These are phyloP conservation scores for Mikania micrantha DNA, from an alignment of 129 eudicot species.

Conservation along the genomic window DNA sequence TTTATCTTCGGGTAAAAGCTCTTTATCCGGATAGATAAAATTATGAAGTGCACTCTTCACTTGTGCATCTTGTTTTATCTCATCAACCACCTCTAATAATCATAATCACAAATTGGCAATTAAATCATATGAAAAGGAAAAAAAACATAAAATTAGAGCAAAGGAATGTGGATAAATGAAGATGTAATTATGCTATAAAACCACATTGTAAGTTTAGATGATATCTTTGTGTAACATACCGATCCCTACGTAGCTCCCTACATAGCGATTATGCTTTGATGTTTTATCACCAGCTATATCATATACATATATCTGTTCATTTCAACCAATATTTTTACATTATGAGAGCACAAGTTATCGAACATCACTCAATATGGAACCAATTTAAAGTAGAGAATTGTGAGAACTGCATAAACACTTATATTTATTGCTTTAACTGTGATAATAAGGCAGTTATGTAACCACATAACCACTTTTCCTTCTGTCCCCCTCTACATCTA, in stretches of 20 bases:
- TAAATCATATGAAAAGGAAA: not conserved
- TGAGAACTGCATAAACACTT: not conserved
- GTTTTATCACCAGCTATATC: not conserved
- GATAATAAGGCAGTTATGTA: not conserved
- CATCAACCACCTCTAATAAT: conserved; percentile 42
- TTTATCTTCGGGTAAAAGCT: conserved; percentile 84
- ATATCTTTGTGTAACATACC: not conserved
- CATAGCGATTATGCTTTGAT: not conserved
- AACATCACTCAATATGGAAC: not conserved
- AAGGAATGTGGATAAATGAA: not conserved
- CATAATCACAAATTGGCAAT: not conserved
- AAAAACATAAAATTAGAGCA: not conserved
- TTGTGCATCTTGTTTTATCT: conserved; percentile 32
- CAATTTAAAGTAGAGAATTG: not conserved
- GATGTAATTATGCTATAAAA: not conserved
- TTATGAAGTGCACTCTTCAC: conserved; percentile 51
- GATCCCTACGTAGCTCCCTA: not conserved
- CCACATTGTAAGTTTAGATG: not conserved
- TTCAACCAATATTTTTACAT: not conserved
- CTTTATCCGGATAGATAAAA: conserved; percentile 79
- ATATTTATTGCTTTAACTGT: not conserved
- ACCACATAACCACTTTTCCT: not conserved
- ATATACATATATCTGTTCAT: not conserved
- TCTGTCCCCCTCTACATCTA: not conserved
- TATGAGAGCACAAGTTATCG: not conserved